These are phyloP conservation scores for Sporothrix inflata DNA, from an alignment of 2,329 filamentous ascomycete species.

Conservation along the genomic window DNA sequence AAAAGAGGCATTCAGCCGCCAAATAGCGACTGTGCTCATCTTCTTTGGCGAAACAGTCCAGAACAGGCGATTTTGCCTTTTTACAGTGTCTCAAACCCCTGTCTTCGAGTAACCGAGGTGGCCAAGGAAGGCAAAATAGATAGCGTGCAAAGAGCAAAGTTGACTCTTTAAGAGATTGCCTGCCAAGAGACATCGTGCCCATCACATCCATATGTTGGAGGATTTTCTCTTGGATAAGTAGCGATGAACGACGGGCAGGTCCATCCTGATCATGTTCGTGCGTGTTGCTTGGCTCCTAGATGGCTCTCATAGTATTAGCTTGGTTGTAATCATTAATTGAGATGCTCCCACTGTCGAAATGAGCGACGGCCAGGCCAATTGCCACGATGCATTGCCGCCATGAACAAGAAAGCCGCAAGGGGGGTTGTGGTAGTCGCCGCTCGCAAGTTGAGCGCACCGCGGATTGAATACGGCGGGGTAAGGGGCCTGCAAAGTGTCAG, in stretches of 20 bases:
- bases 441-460: not conserved
- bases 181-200: not conserved
- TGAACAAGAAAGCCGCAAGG: too few relatives aligned
- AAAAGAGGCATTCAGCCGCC: not conserved
- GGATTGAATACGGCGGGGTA: not conserved
- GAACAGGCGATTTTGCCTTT: not conserved
- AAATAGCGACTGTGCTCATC: not conserved
- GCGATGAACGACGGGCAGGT: not conserved
- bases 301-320: not conserved
- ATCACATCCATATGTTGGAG: not conserved
- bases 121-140: not conserved
- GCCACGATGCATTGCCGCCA: too few relatives aligned
- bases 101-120: not conserved
- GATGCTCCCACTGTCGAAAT: too few relatives aligned
- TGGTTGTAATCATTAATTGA: too few relatives aligned
- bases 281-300: not conserved
- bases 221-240: not conserved
- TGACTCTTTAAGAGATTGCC: not conserved
- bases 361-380: too few relatives aligned
- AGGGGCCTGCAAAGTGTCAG: not conserved
- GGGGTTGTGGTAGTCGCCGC: not conserved
- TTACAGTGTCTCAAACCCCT: slow-evolving; percentile 6
- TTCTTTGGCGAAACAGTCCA: not conserved
- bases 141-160: too few relatives aligned
- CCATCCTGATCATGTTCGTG: not conserved